Percentiles rank a stretch among this genome's conserved stretches.
Conservation (phyloP, 2,329 filamentous ascomycete species). For the Tolypocladium ovalisporum region DNA sequence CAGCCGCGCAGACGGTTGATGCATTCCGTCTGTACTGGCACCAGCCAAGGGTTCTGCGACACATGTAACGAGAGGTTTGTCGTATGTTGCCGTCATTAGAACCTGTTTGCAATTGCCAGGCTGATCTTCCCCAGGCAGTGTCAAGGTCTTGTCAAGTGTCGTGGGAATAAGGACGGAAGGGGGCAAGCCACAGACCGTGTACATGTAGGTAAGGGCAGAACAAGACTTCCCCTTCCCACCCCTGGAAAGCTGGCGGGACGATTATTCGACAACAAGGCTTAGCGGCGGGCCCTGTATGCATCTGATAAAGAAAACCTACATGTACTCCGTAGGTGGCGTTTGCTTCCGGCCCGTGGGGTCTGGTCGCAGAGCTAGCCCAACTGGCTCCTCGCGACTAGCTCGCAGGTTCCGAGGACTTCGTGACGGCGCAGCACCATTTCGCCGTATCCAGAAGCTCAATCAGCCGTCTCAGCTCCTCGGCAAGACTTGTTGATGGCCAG, state of each 20-base stretch:
- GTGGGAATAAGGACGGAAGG: not conserved
- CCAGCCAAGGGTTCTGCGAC: not conserved
- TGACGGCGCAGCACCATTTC: not conserved
- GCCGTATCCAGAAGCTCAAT: not conserved
- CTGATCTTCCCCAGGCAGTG: not conserved
- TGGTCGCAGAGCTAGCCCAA: not conserved
- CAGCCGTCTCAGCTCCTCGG: not conserved
- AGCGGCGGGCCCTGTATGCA: not conserved
- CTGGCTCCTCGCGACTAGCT: not conserved
- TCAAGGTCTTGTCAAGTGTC: no score
- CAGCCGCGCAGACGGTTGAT: not conserved
- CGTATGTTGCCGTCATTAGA: not conserved
- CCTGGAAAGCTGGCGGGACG: no score
- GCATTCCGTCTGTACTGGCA: not conserved
- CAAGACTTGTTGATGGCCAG: not conserved
- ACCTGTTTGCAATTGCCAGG: not conserved
- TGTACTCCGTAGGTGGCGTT: not conserved
- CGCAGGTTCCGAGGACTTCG: not conserved
- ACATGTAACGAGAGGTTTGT: not conserved
- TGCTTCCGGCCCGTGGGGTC: not conserved
- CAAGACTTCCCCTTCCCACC: not conserved
- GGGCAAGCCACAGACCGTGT: not conserved
- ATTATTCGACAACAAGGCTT: not conserved
- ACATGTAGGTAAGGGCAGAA: not conserved
- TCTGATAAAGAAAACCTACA: not conserved